Evolutionary conservation across 495 filamentous ascomycete genomes (phyloP).

Genomic region (Umbilicaria muhlenbergii): DNA sequence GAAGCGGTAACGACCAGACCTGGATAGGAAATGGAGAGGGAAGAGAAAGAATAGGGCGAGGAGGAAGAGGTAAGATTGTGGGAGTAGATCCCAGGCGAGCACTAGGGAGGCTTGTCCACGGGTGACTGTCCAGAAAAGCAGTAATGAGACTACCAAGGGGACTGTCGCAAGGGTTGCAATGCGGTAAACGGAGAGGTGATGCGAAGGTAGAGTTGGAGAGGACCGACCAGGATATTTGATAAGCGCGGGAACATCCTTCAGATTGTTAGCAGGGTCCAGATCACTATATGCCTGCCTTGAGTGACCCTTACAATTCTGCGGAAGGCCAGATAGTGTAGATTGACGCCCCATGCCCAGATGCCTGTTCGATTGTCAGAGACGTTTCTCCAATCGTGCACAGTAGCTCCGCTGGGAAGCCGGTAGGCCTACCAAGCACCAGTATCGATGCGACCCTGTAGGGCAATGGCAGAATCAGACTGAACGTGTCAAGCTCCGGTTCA

Average conservation of each 20-base stretch:
- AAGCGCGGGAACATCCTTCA: conserved; percentile 58
- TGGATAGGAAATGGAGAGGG: conserved; percentile 54
- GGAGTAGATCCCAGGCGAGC: conserved; percentile 60
- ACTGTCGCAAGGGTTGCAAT: conserved; percentile 59
- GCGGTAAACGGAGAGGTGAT: conserved; percentile 70
- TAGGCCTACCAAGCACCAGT: conserved; percentile 55
- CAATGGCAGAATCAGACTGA: conserved; percentile 72
- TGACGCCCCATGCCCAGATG: conserved; percentile 81
- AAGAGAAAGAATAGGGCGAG: conserved; percentile 54
- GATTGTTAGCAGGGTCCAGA: conserved; percentile 7
- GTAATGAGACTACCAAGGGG: conserved; percentile 50
- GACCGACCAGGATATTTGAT: conserved; percentile 62
- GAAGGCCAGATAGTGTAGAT: conserved; percentile 64
- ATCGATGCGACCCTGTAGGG: conserved; percentile 70
- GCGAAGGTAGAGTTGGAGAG: conserved; percentile 46
- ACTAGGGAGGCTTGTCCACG: conserved; percentile 50
- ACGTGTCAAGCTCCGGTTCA: conserved; percentile 66
- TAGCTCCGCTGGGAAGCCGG: neutral
- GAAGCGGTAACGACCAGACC: conserved; percentile 58
- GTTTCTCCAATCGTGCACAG: neutral
- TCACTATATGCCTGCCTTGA: neutral
- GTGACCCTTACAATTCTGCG: conserved; percentile 46
- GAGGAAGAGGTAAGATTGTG: conserved; percentile 60
- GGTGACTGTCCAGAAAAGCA: conserved; percentile 71
- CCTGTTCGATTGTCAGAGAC: conserved; percentile 30